These are phyloP conservation scores for Fibroporia radiculosa DNA, from an alignment of 768 basidiomycete species.

Conservation along the genomic window DNA sequence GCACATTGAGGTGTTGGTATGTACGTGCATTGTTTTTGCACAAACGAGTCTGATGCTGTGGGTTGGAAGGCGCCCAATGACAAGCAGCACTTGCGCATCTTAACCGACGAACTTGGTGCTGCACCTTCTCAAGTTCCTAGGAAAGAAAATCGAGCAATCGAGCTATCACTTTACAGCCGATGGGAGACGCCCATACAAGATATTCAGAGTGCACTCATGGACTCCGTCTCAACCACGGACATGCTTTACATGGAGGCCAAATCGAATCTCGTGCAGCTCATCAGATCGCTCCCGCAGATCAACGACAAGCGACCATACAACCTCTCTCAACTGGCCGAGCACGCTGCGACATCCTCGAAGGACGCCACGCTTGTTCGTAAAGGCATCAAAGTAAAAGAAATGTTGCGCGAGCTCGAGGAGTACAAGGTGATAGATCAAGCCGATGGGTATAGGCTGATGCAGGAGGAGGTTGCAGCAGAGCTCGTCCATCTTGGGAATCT, in stretches of 20 bases:
- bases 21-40: slow-evolving; percentile 22
- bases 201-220: slow-evolving; percentile 93
- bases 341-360: slow-evolving; percentile 95
- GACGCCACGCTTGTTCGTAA: slow-evolving; percentile 92
- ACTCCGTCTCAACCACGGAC: slow-evolving; percentile 93
- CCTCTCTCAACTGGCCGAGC: slow-evolving; percentile 82
- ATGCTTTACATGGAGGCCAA: slow-evolving; percentile 99
- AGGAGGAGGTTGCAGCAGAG: slow-evolving; percentile 94
- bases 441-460: slow-evolving; percentile 92
- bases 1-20: slow-evolving; percentile 88
- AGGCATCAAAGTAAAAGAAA: slow-evolving; percentile 99
- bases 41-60: slow-evolving; percentile 1
- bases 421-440: slow-evolving; percentile 71
- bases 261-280: slow-evolving; percentile 96
- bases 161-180: slow-evolving; percentile 87
- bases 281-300: slow-evolving; percentile 86
- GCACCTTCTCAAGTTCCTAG: slow-evolving; percentile 95
- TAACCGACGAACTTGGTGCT: slow-evolving; percentile 91
- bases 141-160: slow-evolving; percentile 94
- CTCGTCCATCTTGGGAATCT: slow-evolving; percentile 94
- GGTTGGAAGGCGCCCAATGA: slow-evolving; percentile 99
- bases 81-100: slow-evolving; percentile 92
- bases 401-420: slow-evolving; percentile 94
- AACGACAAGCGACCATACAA: slow-evolving; percentile 86
- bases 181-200: slow-evolving; percentile 99